Conservation (phyloP, 805 yeast species). For the Hagleromyces aurorensis region DNA sequence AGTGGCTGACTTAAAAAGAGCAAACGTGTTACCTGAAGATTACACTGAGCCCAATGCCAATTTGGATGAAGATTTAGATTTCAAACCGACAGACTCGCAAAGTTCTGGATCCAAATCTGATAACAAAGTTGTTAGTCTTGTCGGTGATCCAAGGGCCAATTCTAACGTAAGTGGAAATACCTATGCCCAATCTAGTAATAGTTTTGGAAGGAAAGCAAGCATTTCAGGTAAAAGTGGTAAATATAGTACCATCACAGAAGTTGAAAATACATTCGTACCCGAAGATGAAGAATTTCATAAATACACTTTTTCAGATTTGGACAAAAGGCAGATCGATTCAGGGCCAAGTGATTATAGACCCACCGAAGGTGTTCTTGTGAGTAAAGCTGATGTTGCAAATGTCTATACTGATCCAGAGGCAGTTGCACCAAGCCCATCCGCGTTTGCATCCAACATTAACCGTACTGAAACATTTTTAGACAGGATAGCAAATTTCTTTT, state of each 20-base stretch:
- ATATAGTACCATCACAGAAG: no score
- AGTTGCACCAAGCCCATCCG: conserved; percentile 13
- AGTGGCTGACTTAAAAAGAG: conserved; percentile 23
- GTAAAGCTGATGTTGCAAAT: conserved; percentile 21
- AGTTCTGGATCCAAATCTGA: no score
- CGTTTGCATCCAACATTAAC: conserved; percentile 23
- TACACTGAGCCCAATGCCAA: conserved; percentile 4
- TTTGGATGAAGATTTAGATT: no score
- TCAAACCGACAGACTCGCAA: conserved; percentile 7
- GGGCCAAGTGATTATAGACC: conserved; percentile 2
- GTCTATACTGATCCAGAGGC: conserved; percentile 21
- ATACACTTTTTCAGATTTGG: conserved; percentile 18
- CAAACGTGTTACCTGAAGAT: conserved; percentile 22
- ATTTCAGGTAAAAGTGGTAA: conserved; percentile 20
- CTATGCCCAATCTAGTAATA: no score
- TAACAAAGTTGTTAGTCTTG: no score
- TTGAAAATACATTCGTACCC: conserved; percentile 26
- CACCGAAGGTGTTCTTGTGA: conserved; percentile 13
- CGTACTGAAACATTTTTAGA: conserved; percentile 10
- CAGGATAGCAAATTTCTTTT: conserved; percentile 35
- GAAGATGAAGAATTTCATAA: conserved; percentile 24
- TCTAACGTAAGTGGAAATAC: no score
- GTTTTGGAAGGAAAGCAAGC: conserved; percentile 11
- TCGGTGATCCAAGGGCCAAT: no score
- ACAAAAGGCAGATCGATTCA: conserved; percentile 9